A percentile compares a stretch with the other conserved stretches of the same genome.
phyloP scores from a whole-genome alignment of 225 moss, liverwort and hornwort genomes.

The Asterella californica region DNA sequence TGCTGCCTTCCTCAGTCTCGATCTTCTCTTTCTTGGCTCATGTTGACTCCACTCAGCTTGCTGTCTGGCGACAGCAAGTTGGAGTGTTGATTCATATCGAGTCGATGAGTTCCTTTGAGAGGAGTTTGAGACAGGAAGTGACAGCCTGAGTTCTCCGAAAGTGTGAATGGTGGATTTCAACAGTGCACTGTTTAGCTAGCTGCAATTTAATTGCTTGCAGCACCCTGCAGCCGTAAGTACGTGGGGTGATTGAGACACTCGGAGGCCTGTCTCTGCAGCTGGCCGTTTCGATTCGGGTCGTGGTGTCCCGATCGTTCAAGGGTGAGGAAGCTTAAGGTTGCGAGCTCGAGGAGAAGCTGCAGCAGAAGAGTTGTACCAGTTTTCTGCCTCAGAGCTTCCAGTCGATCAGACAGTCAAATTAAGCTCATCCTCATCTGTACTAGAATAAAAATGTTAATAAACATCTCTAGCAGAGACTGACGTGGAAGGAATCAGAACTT shows the following conservation, averaged over 20 bases:
- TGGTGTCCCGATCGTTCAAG: no score
- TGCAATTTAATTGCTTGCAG: no score
- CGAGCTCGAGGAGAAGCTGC: no score
- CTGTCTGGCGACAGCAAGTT: background rate
- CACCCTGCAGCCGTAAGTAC: background rate
- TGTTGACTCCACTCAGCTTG: constrained; percentile 7
- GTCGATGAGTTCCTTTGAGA: background rate
- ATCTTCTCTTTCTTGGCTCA: background rate
- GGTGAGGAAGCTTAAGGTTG: background rate
- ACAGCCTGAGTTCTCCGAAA: background rate
- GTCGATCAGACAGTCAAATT: background rate
- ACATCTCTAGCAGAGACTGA: background rate
- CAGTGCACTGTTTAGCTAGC: background rate
- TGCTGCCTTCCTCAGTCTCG: background rate
- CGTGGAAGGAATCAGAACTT: background rate
- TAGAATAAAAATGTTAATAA: background rate
- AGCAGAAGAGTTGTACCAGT: no score
- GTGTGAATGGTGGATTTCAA: background rate
- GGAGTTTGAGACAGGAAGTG: background rate
- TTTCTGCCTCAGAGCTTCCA: background rate
- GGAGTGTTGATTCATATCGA: background rate
- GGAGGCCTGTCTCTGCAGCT: background rate
- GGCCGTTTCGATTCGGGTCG: background rate
- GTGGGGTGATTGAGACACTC: background rate
- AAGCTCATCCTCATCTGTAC: background rate